Percentiles rank a stretch among this genome's conserved stretches.
phyloP scores from a whole-genome alignment of 345 rosid species.

The Hypericum perforatum region DNA sequence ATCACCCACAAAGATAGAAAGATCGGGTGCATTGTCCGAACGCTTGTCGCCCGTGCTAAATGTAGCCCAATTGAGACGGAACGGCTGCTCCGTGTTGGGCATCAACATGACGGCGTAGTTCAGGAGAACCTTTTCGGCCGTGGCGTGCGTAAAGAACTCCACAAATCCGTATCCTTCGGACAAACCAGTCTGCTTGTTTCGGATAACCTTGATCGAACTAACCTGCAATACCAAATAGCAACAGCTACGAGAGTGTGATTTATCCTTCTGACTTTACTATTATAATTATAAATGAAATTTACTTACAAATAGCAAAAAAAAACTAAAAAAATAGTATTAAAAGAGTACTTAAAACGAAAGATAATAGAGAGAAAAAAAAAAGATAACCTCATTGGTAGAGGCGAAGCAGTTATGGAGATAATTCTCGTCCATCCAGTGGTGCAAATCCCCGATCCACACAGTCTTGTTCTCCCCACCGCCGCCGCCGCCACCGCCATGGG shows the following conservation, averaged over 20 bases:
- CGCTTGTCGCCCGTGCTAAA: constrained; percentile 84
- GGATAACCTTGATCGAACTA: constrained; percentile 77
- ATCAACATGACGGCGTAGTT: constrained; percentile 50
- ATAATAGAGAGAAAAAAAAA: not conserved
- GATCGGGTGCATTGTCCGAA: constrained; percentile 76
- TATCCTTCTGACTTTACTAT: no score
- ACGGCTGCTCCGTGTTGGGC: constrained; percentile 77
- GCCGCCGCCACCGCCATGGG: constrained; percentile 31
- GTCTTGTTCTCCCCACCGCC: constrained; percentile 63
- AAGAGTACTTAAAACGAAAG: not conserved
- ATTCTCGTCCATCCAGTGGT: constrained; percentile 95
- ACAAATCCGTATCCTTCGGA: constrained; percentile 96
- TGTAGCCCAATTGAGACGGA: constrained; percentile 96
- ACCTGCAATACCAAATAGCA: constrained; percentile 39
- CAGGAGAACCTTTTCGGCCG: constrained; percentile 80
- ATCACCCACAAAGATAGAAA: constrained; percentile 93
- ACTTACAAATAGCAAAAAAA: not conserved
- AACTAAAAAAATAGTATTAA: not conserved
- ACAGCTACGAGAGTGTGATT: no score
- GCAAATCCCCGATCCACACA: constrained; percentile 93
- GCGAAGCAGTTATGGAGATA: constrained; percentile 68
- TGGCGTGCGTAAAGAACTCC: constrained; percentile 66
- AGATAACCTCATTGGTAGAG: constrained; percentile 62
- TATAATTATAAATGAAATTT: no score
- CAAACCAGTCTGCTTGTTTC: constrained; percentile 77